Base-by-base conservation (phyloP, 2,329 filamentous ascomycete species). In the Botryosphaeria dothidea region DNA sequence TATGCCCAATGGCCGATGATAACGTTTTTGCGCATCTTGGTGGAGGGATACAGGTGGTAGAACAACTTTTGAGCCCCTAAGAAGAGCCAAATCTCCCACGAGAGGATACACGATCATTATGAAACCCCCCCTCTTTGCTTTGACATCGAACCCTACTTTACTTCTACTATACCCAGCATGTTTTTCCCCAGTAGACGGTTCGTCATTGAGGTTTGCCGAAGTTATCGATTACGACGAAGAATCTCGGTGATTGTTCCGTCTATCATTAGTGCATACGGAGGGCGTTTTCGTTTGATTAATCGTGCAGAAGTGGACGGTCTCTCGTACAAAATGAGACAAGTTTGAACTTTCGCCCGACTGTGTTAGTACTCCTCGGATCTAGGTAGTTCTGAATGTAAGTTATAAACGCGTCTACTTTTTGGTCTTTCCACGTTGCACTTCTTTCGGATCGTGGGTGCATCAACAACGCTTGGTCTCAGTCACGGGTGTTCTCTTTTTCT, bases 161-260 rank as follows among this genome's bases (percentile, higher is more conserved):
- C 62, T 64, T 64, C 62, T 21, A 57, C 51, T 64, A 64, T 64
- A 64, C 62, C 62, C 62, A 58, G 62, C 62, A 64, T 58, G 52
- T 49, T 57, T 63, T 56, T 27, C 41, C 48, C 29, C 36, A 17
- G 25, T 27, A 54, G 13, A 34, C n/a, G 61, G 34, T n/a, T 36
- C 19, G 15, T 41, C 34, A 29, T 51, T 51, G 58, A 62, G 45
- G 25, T 21, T n/a, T 46, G 46, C 29, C 38, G 19, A 46, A 46
- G 56, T 36, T 25, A 31, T 41, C 27, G 34, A 60, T 46, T 60
- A 25, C 41, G 46, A 34, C 23, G 38, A 60, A 41, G 11, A 52
- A 46, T 34, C 56, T 60, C 41, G 41, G 25, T 60, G 56, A 34
- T 15, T 13, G 41, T 13, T 23, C 41, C 56, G n/a, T 36, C 27